Percentiles rank a stretch among this genome's conserved stretches.
Evolutionary conservation across 179 eudicot species (phyloP).

Genomic region (Actinidia chinensis): DNA sequence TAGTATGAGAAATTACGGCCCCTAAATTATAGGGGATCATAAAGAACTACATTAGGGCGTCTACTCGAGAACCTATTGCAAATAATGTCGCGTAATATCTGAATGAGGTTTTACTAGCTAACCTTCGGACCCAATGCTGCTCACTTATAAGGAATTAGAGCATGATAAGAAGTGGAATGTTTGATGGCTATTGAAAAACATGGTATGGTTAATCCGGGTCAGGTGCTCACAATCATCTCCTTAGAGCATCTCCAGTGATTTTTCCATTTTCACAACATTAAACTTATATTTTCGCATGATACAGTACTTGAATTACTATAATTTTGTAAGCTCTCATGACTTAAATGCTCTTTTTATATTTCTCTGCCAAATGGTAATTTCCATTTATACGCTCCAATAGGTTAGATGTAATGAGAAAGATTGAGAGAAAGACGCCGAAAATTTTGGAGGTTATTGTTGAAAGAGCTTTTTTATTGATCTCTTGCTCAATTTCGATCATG

Average conservation of each 20-base stretch:
- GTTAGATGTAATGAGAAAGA: background rate
- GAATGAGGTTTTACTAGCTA: background rate
- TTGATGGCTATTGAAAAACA: background rate
- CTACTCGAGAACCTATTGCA: background rate
- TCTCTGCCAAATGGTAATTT: background rate
- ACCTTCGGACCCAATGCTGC: background rate
- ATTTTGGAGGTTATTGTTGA: background rate
- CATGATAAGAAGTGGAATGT: background rate
- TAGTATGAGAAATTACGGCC: constrained; percentile 3
- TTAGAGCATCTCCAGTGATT: background rate
- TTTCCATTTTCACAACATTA: background rate
- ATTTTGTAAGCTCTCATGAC: too few relatives aligned
- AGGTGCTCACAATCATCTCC: background rate
- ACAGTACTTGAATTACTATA: too few relatives aligned
- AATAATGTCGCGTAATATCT: background rate
- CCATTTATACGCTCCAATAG: background rate
- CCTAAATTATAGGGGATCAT: background rate
- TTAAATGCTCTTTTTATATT: too few relatives aligned
- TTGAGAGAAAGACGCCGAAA: background rate
- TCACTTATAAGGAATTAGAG: background rate
- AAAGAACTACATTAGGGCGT: background rate
- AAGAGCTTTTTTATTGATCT: background rate
- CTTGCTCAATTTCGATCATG: background rate
- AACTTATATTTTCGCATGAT: too few relatives aligned
- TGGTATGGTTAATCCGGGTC: background rate